Base-by-base conservation (phyloP, 495 filamentous ascomycete genomes). In the Emericellopsis terricola region DNA sequence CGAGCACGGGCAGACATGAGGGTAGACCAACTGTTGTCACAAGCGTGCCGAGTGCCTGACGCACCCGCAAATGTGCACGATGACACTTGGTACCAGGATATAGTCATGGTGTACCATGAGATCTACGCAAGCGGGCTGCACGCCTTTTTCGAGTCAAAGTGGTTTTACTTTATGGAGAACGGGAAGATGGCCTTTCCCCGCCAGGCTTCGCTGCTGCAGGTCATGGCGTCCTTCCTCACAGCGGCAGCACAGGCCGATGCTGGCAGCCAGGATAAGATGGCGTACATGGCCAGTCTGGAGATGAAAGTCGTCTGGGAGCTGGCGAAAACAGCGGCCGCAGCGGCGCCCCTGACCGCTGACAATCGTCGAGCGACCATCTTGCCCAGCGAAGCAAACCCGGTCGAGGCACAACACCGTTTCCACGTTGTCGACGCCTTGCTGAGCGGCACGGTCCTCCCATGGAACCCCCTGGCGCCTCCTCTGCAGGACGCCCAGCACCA, bases 81-180 rank as follows among this genome's bases (percentile, higher is more conserved):
- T 14, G 51, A 65, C 18, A 59, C 62, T 1, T 56, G 59, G 17
- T 47, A 77, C 20, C 71, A 78, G 39, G 76, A 92, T 51, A 73
- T 85, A 36, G 69, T 71, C 37, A 69, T 70, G 38, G 62, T 89
- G 8, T 92, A 81, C 53, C 59, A 69, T 37, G 73, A 75, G 29
- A 72, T 81, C 33, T 94, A 89, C 49, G 71, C 71, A 13, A 68
- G 70, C 1, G 82, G 78, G 16, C 71, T 94, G 23, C 71, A 81
- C 44, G 70, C 69, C 36, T 76, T 92, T 39, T 68, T 94, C 36
- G 85, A 94, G 43, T 78, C 82, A n/a, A 64, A 63, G 19, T 94
- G 83, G 83, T 93, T 78, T 49, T 55, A 64, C 33, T 34, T 64
- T 55, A 47, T 66, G 54, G 47, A 71, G 55, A 23, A 46, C 31